Percentiles rank a stretch among this genome's conserved stretches.
Evolutionary conservation across 306 rosid species (phyloP).

Genomic region (Fragaria ananassa): DNA sequence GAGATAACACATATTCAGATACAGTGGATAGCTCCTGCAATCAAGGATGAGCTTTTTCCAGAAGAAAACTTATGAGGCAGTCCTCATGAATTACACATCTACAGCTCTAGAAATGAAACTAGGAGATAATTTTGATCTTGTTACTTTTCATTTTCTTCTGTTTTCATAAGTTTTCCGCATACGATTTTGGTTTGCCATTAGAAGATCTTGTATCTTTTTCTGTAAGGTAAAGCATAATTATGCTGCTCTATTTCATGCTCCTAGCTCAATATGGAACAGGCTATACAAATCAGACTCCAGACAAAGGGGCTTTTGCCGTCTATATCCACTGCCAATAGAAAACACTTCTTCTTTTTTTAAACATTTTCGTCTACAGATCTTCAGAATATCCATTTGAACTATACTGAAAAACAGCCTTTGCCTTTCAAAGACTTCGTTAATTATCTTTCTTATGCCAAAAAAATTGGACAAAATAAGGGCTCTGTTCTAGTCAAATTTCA

Average conservation of each 20-base stretch:
- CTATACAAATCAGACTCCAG: neutral
- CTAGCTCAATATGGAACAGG: neutral
- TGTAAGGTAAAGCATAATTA: neutral
- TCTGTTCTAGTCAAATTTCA: neutral
- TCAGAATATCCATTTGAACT: too few species aligned
- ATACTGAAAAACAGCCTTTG: neutral
- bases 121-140: neutral
- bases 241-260: neutral
- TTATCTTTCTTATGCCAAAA: neutral
- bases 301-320: too few species aligned
- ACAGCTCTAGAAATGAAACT: neutral
- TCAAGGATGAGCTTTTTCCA: constrained; percentile 83
- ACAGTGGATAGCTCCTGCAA: constrained; percentile 83
- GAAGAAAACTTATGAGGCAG: constrained; percentile 20
- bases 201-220: neutral
- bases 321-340: too few species aligned
- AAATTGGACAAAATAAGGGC: neutral
- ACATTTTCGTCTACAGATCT: too few species aligned
- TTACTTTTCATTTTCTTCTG: neutral
- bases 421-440: neutral
- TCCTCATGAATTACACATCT: neutral
- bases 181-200: neutral
- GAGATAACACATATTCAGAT: constrained; percentile 77
- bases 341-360: too few species aligned
- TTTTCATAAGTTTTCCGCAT: neutral